Evolutionary conservation across 2,329 filamentous ascomycete genomes (phyloP), one percentile per base, ranked within the genome.

Genomic region (Leptosphaerulina australis): DNA sequence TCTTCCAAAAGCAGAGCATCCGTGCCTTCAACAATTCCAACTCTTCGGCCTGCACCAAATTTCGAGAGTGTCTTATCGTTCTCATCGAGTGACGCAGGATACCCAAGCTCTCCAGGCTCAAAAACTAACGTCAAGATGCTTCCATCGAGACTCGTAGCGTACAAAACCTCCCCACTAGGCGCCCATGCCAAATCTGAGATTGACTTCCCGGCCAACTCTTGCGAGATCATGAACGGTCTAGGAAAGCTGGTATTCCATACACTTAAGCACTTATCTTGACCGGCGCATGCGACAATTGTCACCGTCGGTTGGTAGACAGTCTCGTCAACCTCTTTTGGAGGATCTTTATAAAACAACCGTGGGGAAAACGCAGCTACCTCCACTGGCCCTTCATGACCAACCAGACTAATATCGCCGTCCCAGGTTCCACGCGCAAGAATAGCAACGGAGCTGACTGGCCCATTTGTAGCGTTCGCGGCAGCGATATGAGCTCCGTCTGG

Each of bases 181-280:
- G 88, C 88, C 94, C 94, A 99, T 0, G 93, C 86, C 44, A 99
- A 79, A 74, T 99, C 94, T 1, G 91, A 95, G 58, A 99, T 93
- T 0, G 94, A 90, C 71, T 99, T 99, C 31, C 85, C 85, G 14
- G 90, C 87, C 51, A 99, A 74, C 63, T 97, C 93, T 68, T 96
- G 91, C 8, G 91, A 81, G 43, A 97, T 91, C 15, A 97, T 87
- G 15, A 97, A 87, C 0, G 94, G 94, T 17, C 94, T 81, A 0
- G 94, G 92, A 18, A 90, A 96, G 67, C 91, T 96, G 1, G 95
- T 99, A 63, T 97, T 97, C 94, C 94, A 99, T 28, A 99, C 88
- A 66, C 91, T 97, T 31, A 99, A 76, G 2, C 92, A 94, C 74
- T 97, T 97, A 71, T 99, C 94, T 66, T 96, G 94, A 3, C 94